A percentile compares a stretch with the other conserved stretches of the same genome.
Conservation (phyloP, 2,329 filamentous ascomycete species). For the Talaromyces sp. region DNA sequence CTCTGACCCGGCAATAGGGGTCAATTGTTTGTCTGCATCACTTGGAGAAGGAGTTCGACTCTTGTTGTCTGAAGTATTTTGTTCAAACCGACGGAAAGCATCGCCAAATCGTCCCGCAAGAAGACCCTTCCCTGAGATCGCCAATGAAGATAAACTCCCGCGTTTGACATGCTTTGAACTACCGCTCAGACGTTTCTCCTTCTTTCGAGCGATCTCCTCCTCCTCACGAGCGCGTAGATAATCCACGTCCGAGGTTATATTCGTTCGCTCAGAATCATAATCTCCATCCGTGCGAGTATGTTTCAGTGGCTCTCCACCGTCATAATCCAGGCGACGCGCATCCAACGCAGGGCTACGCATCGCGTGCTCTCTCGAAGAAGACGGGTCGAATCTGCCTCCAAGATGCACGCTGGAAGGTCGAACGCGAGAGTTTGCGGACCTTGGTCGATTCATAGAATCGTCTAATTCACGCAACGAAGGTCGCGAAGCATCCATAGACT, state of each 20-base stretch:
- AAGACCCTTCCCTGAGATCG: slow-evolving; percentile 69
- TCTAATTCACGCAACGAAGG: slow-evolving; percentile 58
- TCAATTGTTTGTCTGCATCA: slow-evolving; percentile 46
- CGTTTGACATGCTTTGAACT: slow-evolving; percentile 61
- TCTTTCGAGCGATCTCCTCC: slow-evolving; percentile 54
- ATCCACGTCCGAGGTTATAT: slow-evolving; percentile 74
- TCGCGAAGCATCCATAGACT: slow-evolving; percentile 67
- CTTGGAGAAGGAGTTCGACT: slow-evolving; percentile 38
- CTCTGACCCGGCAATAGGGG: slow-evolving; percentile 72
- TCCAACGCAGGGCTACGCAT: slow-evolving; percentile 43
- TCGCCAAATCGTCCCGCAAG: slow-evolving; percentile 88
- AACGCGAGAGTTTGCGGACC: slow-evolving; percentile 60
- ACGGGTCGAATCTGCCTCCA: slow-evolving; percentile 72
- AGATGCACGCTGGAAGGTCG: slow-evolving; percentile 79
- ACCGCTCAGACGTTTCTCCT: slow-evolving; percentile 51
- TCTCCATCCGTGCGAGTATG: slow-evolving; percentile 33
- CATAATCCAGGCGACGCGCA: slow-evolving; percentile 29
- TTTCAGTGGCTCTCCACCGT: slow-evolving; percentile 31
- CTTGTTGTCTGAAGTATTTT: slow-evolving; percentile 38
- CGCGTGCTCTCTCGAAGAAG: slow-evolving; percentile 66
- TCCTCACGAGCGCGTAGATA: slow-evolving; percentile 72
- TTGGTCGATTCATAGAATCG: slow-evolving; percentile 54
- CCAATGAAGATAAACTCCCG: slow-evolving; percentile 63
- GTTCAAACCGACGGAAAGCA: slow-evolving; percentile 87
- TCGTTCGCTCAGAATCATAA: slow-evolving; percentile 40